Base-by-base conservation (phyloP, 2,329 filamentous ascomycete genomes). In the Fusarium fracticaudum region DNA sequence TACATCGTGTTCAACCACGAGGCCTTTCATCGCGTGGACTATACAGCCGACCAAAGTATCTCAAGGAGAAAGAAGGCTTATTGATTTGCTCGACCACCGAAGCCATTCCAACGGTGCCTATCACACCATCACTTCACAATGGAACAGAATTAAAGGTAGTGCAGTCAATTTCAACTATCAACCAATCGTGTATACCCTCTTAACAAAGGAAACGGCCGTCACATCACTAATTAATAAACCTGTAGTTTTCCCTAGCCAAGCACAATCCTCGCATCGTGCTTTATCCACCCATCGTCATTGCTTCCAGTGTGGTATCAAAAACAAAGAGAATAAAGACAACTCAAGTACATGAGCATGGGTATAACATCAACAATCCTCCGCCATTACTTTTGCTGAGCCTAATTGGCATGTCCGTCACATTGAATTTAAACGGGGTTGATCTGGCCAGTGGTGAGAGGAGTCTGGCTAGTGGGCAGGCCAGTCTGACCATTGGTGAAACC, bases 331-430 rank as follows among this genome's bases (percentile, higher is more conserved):
- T 26, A 59, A 69, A 69, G 44, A 47, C 68, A 67, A 65, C 47
- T 69, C 65, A 64, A 70, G 60, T 57, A 50, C 71, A 50, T 71
- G 53, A 61, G 35, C 69, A 77, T 77, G 77, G 77, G 76, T 78
- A 78, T 78, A 77, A 67, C 67, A 51, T 70, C 35, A 69, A 71
- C 53, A 55, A 40, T 65, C 64, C 72, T 60, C 62, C 69, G 1
- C 61, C 37, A 60, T 58, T 65, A 54, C 22, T 55, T 61, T 54
- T 47, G n/a, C 29, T 58, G 26, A 51, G 40, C 20, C 44, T 53
- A 43, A n/a, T 43, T 60, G 40, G 20, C 48, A 44, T 60, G 45
- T 44, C 58, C 58, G 26, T 54, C 58, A 69, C 48, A 31, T 33
- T 45, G n/a, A n/a, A 44, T 54, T 58, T 78, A 78, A 55, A 78